Conservation (phyloP, 148 eudicot species). For the Arctostaphylos glauca region DNA sequence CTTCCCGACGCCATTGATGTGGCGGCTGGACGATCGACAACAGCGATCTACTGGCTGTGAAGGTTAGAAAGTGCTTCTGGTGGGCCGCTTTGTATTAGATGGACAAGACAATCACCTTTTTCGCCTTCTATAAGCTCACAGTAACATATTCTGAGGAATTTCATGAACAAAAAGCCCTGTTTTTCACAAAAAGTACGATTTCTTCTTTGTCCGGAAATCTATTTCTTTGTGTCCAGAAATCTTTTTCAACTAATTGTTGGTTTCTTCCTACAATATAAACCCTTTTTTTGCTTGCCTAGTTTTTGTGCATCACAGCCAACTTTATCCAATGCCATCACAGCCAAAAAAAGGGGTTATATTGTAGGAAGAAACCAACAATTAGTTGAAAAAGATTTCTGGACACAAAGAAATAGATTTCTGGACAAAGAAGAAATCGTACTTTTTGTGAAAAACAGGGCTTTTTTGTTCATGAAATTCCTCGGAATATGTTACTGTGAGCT, state of each 20-base stretch:
- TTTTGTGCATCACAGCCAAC: not conserved
- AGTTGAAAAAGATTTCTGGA: conserved; percentile 14
- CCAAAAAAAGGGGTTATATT: not conserved
- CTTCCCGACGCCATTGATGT: conserved; percentile 70
- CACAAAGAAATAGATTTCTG: not conserved
- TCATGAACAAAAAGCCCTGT: not conserved
- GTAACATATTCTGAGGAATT: not conserved
- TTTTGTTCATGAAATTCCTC: not conserved
- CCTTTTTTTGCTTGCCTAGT: not conserved
- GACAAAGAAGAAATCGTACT: not conserved
- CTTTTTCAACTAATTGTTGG: conserved; percentile 18
- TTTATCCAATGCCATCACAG: too few relatives aligned
- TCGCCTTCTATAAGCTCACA: not conserved
- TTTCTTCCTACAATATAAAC: not conserved
- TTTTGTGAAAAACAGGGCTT: conserved; percentile 1
- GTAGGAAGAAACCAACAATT: not conserved
- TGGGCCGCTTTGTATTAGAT: not conserved
- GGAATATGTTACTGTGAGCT: not conserved
- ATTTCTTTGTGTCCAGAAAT: not conserved
- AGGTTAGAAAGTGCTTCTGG: conserved; percentile 34
- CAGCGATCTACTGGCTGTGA: conserved; percentile 69
- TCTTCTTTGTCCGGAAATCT: not conserved
- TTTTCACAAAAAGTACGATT: not conserved
- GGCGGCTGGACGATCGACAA: conserved; percentile 38
- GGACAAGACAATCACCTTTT: conserved; percentile 10